Conservation (phyloP, 1,139 yeast species). For the Candida tropicalis region DNA sequence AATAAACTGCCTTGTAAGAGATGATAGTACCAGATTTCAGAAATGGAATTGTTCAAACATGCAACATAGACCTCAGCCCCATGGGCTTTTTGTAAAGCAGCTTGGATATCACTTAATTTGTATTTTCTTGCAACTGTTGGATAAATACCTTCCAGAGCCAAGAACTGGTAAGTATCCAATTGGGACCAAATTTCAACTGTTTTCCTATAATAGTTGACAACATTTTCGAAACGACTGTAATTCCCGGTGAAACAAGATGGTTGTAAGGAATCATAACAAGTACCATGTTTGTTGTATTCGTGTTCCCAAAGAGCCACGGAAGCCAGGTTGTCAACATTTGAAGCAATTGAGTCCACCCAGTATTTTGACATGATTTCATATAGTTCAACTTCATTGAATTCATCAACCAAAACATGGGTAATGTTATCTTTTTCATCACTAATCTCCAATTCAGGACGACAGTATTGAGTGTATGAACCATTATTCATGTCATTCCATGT, state of each 20-base stretch:
- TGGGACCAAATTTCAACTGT: constrained; percentile 37
- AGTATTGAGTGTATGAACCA: constrained; percentile 36
- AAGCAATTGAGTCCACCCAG: constrained; percentile 40
- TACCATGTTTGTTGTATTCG: constrained; percentile 48
- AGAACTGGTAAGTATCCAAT: constrained; percentile 38
- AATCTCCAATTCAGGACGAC: constrained; percentile 35
- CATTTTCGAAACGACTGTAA: constrained; percentile 34
- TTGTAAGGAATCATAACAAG: constrained; percentile 45
- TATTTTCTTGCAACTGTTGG: constrained; percentile 36
- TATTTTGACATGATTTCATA: constrained; percentile 33
- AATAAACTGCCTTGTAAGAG: constrained; percentile 38
- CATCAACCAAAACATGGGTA: constrained; percentile 30
- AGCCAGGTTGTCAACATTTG: constrained; percentile 33
- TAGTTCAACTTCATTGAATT: constrained; percentile 32
- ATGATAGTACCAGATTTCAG: constrained; percentile 44
- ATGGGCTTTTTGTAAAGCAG: constrained; percentile 33
- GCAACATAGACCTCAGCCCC: constrained; percentile 39
- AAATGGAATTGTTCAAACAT: constrained; percentile 35
- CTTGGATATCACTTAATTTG: constrained; percentile 30
- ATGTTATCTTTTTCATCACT: constrained; percentile 29
- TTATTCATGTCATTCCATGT: constrained; percentile 45
- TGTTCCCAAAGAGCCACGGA: constrained; percentile 40
- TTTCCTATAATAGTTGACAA: constrained; percentile 37
- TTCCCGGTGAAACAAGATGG: constrained; percentile 37
- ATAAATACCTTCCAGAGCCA: constrained; percentile 34